phyloP scores from a whole-genome alignment of 495 filamentous ascomycete species.

The Aspergillus carlsbadensis region DNA sequence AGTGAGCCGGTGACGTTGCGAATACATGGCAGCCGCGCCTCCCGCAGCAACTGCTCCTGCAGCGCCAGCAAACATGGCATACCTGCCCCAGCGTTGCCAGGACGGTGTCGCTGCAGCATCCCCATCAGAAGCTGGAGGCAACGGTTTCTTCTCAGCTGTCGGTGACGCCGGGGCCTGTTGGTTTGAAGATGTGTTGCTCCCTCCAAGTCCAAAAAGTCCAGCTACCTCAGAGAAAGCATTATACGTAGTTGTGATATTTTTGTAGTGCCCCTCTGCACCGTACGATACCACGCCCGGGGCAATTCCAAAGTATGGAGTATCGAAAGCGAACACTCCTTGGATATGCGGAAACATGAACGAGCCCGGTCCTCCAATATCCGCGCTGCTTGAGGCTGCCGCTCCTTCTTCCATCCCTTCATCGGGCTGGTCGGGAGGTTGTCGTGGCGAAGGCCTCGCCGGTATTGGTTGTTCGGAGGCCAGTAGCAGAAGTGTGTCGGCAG shows the following conservation, averaged over 20 bases:
- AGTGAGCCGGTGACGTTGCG: slow-evolving; percentile 74
- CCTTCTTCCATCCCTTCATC: slow-evolving; percentile 15
- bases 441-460: slow-evolving; percentile 23
- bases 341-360: slow-evolving; percentile 66
- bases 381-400: slow-evolving; percentile 22
- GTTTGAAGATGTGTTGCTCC: slow-evolving; percentile 25
- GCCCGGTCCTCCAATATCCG: slow-evolving; percentile 28
- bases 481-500: slow-evolving; percentile 77
- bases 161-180: slow-evolving; percentile 13
- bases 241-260: slow-evolving; percentile 67
- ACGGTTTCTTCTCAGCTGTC: slow-evolving; percentile 16
- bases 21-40: slow-evolving; percentile 84
- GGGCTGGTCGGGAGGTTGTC: slow-evolving; percentile 15
- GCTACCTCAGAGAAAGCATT: slow-evolving; percentile 65
- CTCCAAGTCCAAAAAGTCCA: slow-evolving; percentile 57
- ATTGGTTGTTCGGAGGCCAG: slow-evolving; percentile 70
- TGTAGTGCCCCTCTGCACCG: slow-evolving; percentile 82
- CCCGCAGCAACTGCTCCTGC: slow-evolving; percentile 79
- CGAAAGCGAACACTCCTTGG: slow-evolving; percentile 87
- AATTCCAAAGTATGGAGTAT: slow-evolving; percentile 92
- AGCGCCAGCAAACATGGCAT: slow-evolving; percentile 80
- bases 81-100: slow-evolving; percentile 75
- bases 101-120: slow-evolving; percentile 56
- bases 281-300: slow-evolving; percentile 86
- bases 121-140: slow-evolving; percentile 29